Evolutionary conservation across 176 grass and related monocot genomes (phyloP), one percentile per base, ranked within the genome.

Genomic region (Triticum turgidum): DNA sequence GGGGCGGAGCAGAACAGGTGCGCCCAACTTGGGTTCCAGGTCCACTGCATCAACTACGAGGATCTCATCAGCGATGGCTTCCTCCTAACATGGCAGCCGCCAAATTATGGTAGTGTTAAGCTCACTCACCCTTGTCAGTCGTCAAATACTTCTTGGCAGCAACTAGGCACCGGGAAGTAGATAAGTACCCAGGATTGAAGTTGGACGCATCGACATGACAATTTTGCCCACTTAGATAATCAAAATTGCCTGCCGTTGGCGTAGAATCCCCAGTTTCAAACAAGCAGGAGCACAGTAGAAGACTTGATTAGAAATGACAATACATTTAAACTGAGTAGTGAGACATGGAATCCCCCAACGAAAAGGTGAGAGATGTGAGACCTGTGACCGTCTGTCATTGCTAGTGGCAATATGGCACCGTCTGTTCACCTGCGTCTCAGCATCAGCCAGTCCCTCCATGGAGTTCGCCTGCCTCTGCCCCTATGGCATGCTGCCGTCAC

Each of bases 401-500:
- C 34, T 39, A 5, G 64, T 25, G 25, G 25, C 25, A 25, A 25
- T 25, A 25, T 69, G 30, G 9, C 41, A 38, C 5, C 5, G 6
- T 38, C 8, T 37, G 35, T 37, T 1, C 38, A 41, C 7, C 39
- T 0, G 41, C 38, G 7, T 39, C 38, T 39, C 38, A 39, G 38
- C 38, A 39, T 39, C 1, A 39, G 38, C 38, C 7, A 8, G 35
- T 37, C 35, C 45, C 0, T 3, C 64, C 6, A 25, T 4, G 11
- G 29, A 14, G 61, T 90, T 97, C 24, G 34, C 72, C 11, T 97
- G 94, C 45, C 45, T 47, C 45, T 47, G 45, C 45, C 11, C 44
- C 44, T 3, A 4, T 4, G 44, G 11, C 3, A 47, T 4, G 34
- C 34, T 35, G 34, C 11, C 11, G 0, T 2, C 3, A 24, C 24